Percentiles rank a stretch among this genome's conserved stretches.
Conservation (phyloP, 352 stramenopile genomes). For the Phytophthora pisi region DNA sequence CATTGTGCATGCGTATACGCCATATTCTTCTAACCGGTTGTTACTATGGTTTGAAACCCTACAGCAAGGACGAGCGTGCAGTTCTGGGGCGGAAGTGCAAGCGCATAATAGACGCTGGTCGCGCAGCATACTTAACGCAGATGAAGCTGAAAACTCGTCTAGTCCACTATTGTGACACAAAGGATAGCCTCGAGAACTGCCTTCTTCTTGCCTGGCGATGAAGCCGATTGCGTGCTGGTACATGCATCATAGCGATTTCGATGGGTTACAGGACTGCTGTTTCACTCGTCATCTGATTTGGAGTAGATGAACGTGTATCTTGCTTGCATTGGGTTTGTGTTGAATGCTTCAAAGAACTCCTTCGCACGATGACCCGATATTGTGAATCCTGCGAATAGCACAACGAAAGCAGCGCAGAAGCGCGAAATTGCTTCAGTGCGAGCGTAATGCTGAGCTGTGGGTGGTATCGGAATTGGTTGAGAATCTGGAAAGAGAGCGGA, state of each 20-base stretch:
- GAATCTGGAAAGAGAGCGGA: constrained; percentile 43
- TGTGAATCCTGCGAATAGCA: constrained; percentile 61
- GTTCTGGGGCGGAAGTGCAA: constrained; percentile 76
- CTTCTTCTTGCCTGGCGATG: constrained; percentile 72
- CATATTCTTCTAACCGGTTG: constrained; percentile 7
- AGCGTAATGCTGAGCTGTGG: constrained; percentile 52
- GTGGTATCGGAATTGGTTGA: constrained; percentile 59
- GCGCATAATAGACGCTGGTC: constrained; percentile 73
- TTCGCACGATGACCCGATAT: constrained; percentile 53
- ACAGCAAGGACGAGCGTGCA: constrained; percentile 70
- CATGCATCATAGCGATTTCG: not conserved
- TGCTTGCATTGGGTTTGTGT: too few relatives aligned
- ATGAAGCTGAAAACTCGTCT: constrained; percentile 66
- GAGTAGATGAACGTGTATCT: too few relatives aligned
- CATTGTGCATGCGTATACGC: not conserved
- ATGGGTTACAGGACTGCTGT: not conserved
- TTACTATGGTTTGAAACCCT: not conserved
- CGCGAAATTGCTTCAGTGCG: constrained; percentile 51
- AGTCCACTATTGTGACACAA: constrained; percentile 78
- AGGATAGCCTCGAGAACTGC: constrained; percentile 84
- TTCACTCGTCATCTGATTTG: too few relatives aligned
- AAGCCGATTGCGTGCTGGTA: not conserved
- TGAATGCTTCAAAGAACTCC: constrained; percentile 33
- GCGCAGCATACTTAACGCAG: constrained; percentile 58
- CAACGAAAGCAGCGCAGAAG: constrained; percentile 61